These are phyloP conservation scores for Plasmodium falciparum DNA, from an alignment of 169 alveolate genomes.

Conservation along the genomic window DNA sequence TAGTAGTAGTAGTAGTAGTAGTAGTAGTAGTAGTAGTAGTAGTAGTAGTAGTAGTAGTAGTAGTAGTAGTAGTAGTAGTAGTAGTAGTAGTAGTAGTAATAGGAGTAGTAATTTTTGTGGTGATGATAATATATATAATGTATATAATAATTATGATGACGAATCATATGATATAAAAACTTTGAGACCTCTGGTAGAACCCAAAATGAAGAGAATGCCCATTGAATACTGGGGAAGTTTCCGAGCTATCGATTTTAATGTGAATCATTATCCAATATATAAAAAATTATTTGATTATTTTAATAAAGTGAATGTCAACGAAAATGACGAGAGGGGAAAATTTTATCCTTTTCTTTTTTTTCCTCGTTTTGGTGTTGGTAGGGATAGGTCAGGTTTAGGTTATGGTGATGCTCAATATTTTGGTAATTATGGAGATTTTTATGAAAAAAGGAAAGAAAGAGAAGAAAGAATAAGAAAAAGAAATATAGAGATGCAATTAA, in stretches of 20 bases:
- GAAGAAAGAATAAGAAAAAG: slow-evolving; percentile 71
- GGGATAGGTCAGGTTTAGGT: slow-evolving; percentile 82
- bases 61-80: too few species aligned
- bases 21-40: too few species aligned
- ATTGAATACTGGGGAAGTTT: slow-evolving; percentile 86
- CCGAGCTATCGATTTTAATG: slow-evolving; percentile 82
- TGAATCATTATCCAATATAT: slow-evolving; percentile 73
- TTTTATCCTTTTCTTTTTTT: slow-evolving; percentile 79
- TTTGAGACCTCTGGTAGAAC: slow-evolving; percentile 73
- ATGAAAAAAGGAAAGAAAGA: slow-evolving; percentile 76
- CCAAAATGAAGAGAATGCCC: slow-evolving; percentile 83
- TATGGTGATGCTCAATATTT: slow-evolving; percentile 82
- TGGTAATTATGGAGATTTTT: slow-evolving; percentile 82
- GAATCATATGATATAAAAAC: slow-evolving; percentile 72
- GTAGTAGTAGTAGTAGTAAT: too few species aligned
- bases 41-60: too few species aligned
- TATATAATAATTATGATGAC: slow-evolving; percentile 24
- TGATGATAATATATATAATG: too few species aligned
- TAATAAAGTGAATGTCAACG: slow-evolving; percentile 74
- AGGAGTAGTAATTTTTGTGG: too few species aligned
- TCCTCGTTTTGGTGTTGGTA: slow-evolving; percentile 79
- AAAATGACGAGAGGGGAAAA: slow-evolving; percentile 76
- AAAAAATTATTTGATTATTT: slow-evolving; percentile 79
- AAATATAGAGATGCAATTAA: slow-evolving; percentile 53
- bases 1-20: too few species aligned